These are phyloP conservation scores for Puccinia novopanici DNA, from an alignment of 1,284 basidiomycete genomes.

Conservation along the genomic window DNA sequence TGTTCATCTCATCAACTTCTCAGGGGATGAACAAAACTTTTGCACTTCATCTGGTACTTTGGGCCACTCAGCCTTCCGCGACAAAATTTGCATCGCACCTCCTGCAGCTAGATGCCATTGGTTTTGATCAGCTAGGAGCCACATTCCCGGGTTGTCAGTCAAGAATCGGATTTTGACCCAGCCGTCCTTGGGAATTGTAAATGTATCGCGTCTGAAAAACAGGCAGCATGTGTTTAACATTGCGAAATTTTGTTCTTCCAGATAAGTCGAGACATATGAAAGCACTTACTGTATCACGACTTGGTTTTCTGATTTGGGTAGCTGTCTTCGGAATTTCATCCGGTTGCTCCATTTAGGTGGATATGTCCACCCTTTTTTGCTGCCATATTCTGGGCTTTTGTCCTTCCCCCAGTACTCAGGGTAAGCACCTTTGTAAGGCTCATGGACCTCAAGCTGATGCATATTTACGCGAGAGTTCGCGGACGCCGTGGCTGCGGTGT, in stretches of 20 bases:
- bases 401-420: not conserved
- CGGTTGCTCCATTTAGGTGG: not conserved
- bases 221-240: not conserved
- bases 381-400: not conserved
- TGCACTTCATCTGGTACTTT: conserved; percentile 41
- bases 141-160: conserved; percentile 55
- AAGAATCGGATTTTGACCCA: conserved; percentile 52
- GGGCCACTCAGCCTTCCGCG: conserved; percentile 25
- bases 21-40: conserved; percentile 41
- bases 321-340: conserved; percentile 1
- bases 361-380: not conserved
- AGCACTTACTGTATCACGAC: conserved; percentile 16
- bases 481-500: not conserved
- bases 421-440: conserved; percentile 14
- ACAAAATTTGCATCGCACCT: conserved; percentile 46
- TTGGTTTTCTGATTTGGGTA: conserved; percentile 10
- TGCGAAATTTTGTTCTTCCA: not conserved
- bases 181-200: conserved; percentile 43
- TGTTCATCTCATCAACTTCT: not conserved
- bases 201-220: conserved; percentile 35
- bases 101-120: conserved; percentile 50
- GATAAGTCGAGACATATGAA: not conserved
- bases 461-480: not conserved
- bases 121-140: conserved; percentile 55
- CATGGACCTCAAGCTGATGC: conserved; percentile 21